phyloP scores from a whole-genome alignment of 306 rosid species.

The Casuarina glauca region DNA sequence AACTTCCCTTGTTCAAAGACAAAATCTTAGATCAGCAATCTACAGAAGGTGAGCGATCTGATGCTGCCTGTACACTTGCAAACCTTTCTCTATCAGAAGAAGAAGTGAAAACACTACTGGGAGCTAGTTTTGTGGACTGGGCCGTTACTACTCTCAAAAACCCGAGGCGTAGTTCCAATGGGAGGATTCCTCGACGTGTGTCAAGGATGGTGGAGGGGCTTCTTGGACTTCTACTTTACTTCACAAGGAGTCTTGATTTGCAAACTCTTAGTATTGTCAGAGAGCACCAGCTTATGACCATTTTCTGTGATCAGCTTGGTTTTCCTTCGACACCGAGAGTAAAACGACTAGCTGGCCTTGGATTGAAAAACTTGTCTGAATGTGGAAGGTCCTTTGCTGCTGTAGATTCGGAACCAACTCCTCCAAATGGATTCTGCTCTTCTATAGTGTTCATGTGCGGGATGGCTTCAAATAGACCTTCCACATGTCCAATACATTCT shows the following conservation, averaged over 20 bases:
- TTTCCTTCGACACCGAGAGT: slow-evolving; percentile 49
- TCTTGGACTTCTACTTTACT: slow-evolving; percentile 53
- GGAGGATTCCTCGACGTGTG: slow-evolving; percentile 37
- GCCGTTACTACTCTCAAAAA: slow-evolving; percentile 32
- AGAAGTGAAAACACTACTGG: slow-evolving; percentile 47
- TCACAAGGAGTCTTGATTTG: slow-evolving; percentile 39
- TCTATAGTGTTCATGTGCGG: slow-evolving; percentile 41
- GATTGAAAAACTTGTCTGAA: slow-evolving; percentile 57
- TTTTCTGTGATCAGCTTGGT: slow-evolving; percentile 47
- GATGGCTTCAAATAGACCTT: slow-evolving; percentile 25
- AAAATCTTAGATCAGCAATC: slow-evolving; percentile 44
- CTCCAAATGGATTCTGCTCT: slow-evolving; percentile 33
- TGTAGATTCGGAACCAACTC: slow-evolving; percentile 27
- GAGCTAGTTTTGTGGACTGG: slow-evolving; percentile 49
- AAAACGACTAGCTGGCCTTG: slow-evolving; percentile 46
- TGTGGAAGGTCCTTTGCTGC: slow-evolving; percentile 38
- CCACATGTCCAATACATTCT: slow-evolving; percentile 43
- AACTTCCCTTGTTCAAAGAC: slow-evolving; percentile 41
- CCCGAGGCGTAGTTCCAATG: slow-evolving; percentile 34
- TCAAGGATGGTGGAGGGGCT: slow-evolving; percentile 62
- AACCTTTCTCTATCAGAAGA: slow-evolving; percentile 44
- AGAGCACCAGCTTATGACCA: slow-evolving; percentile 47
- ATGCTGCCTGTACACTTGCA: slow-evolving; percentile 54
- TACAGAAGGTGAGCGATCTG: slow-evolving; percentile 51
- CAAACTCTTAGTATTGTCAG: slow-evolving; percentile 34